These are phyloP conservation scores for Eutrema salsugineum DNA, from an alignment of 441 rosid species.

Conservation along the genomic window DNA sequence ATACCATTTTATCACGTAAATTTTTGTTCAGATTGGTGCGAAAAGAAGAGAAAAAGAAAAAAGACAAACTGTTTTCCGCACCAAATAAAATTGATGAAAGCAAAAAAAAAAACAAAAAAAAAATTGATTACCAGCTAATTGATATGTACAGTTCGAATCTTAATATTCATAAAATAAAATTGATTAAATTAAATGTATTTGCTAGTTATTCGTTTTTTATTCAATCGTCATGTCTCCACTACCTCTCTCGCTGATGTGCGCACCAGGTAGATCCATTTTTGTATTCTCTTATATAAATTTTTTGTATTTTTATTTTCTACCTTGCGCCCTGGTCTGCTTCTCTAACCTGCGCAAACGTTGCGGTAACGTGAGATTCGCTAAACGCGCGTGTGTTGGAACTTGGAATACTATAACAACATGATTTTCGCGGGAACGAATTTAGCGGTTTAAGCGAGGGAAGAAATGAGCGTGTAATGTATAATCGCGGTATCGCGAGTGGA, in stretches of 20 bases:
- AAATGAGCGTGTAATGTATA: neutral
- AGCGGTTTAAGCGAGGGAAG: neutral
- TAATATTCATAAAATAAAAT: neutral
- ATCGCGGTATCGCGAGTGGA: neutral
- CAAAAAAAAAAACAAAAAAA: neutral
- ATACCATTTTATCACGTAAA: neutral
- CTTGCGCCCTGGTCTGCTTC: conserved; percentile 3
- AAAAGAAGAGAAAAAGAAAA: neutral
- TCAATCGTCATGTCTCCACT: conserved; percentile 48
- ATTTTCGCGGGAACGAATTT: neutral
- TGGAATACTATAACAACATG: neutral
- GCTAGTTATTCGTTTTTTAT: neutral
- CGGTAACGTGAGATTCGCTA: neutral
- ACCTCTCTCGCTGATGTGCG: conserved; percentile 41
- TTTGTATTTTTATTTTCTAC: neutral
- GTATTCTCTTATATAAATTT: conserved; percentile 8
- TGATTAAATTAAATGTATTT: neutral
- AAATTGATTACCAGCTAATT: neutral
- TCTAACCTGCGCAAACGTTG: conserved; percentile 28
- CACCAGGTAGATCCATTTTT: conserved; percentile 41
- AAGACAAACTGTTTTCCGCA: neutral
- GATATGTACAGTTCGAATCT: conserved; percentile 13
- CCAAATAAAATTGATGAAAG: neutral
- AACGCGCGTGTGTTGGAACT: neutral
- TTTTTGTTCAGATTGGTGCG: neutral